phyloP scores from a whole-genome alignment of 1,139 yeast genomes.

The Saccharomyces hybrid region DNA sequence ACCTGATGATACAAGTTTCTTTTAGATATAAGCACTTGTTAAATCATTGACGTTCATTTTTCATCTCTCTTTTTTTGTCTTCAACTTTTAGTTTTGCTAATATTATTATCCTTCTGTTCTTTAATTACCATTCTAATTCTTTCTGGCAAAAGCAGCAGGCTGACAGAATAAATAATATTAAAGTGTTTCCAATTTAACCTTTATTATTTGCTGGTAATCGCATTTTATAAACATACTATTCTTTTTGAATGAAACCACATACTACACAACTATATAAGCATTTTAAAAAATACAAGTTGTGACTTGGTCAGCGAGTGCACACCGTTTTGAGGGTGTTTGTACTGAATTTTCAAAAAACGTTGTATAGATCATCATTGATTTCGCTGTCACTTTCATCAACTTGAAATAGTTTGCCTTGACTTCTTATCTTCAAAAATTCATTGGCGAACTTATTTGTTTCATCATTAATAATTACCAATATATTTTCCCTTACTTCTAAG shows the following conservation, averaged over 20 bases:
- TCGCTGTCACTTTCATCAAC: slow-evolving; percentile 12
- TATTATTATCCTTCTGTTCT: neutral
- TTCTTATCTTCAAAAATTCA: slow-evolving; percentile 34
- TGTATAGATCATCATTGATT: neutral
- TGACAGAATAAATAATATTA: neutral
- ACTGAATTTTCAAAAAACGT: neutral
- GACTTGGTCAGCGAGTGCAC: neutral
- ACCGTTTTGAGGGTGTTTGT: neutral
- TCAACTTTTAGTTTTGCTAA: neutral
- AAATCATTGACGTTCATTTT: neutral
- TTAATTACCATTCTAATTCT: neutral
- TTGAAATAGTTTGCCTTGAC: slow-evolving; percentile 41
- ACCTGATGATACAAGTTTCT: slow-evolving; percentile 1
- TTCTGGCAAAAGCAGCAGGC: neutral
- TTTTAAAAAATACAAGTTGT: neutral
- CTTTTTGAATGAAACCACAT: too few relatives aligned
- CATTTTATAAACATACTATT: neutral
- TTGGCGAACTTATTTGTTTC: slow-evolving; percentile 46
- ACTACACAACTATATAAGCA: neutral
- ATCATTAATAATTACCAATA: slow-evolving; percentile 53
- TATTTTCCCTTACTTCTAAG: slow-evolving; percentile 48
- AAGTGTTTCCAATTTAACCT: neutral
- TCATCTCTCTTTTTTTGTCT: neutral
- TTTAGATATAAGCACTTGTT: neutral
- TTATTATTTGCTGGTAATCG: neutral